phyloP scores from a whole-genome alignment of 306 rosid species.

The Ormosia semicastrata region DNA sequence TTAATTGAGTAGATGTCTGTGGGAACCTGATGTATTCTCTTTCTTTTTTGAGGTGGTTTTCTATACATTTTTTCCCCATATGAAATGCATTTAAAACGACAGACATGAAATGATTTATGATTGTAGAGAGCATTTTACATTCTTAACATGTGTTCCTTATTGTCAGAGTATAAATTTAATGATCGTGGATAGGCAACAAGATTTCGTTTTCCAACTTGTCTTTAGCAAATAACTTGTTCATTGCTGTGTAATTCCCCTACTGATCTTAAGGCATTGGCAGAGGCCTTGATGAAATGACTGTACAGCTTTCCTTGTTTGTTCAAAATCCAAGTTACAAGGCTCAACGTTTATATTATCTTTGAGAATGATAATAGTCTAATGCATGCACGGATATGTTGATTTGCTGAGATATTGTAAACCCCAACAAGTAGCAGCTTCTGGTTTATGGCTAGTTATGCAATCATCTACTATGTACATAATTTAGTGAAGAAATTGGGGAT shows the following conservation, averaged over 20 bases:
- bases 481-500: neutral
- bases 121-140: slow-evolving; percentile 24
- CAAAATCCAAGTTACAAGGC: neutral
- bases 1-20: slow-evolving; percentile 17
- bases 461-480: neutral
- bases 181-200: neutral
- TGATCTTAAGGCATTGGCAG: neutral
- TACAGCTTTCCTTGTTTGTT: slow-evolving; percentile 8
- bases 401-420: neutral
- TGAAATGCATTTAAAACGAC: neutral
- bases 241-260: neutral
- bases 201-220: slow-evolving; percentile 16
- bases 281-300: neutral
- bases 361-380: neutral
- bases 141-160: slow-evolving; percentile 6
- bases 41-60: slow-evolving; percentile 3
- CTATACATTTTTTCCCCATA: neutral
- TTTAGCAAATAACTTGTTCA: neutral
- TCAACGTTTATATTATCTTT: neutral
- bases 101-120: slow-evolving; percentile 4
- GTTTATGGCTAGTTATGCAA: neutral
- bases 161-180: neutral
- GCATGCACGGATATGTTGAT: neutral
- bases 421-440: neutral
- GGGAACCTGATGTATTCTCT: neutral